A percentile compares a stretch with the other conserved stretches of the same genome.
Conservation (phyloP, 106 monocot species). For the Ottelia alismoides region DNA sequence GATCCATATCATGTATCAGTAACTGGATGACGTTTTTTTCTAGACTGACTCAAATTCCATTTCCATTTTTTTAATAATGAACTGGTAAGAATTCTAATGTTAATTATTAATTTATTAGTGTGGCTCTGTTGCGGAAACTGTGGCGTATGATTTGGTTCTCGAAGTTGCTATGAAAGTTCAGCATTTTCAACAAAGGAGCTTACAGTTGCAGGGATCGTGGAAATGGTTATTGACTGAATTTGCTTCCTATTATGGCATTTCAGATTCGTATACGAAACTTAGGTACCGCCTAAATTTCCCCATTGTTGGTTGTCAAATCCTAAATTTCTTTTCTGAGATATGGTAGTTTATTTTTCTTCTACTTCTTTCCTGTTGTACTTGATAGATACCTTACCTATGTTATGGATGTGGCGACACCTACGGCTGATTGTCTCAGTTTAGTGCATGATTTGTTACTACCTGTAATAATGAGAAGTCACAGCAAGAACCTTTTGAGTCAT, state of each 20-base stretch:
- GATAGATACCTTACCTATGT: slow-evolving; percentile 93
- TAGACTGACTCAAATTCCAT: no score
- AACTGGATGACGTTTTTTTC: no score
- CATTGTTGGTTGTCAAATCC: no score
- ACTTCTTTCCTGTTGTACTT: no score
- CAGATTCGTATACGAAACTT: slow-evolving; percentile 82
- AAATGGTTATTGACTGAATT: slow-evolving; percentile 93
- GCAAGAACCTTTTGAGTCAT: slow-evolving; percentile 65
- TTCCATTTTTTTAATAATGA: no score
- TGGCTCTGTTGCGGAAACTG: slow-evolving; percentile 95
- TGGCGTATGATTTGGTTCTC: slow-evolving; percentile 84
- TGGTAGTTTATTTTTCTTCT: no score
- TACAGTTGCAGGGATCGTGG: slow-evolving; percentile 88
- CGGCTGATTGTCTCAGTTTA: slow-evolving; percentile 74
- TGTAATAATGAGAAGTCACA: slow-evolving; percentile 57
- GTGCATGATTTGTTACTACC: slow-evolving; percentile 74
- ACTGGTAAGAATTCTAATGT: no score
- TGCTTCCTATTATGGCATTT: slow-evolving; percentile 95
- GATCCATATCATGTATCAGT: no score
- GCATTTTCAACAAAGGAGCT: slow-evolving; percentile 69
- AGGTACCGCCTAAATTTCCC: slow-evolving; percentile 38
- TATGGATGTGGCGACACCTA: slow-evolving; percentile 98
- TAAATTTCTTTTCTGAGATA: no score
- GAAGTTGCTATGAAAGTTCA: slow-evolving; percentile 97
- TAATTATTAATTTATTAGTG: no score